Conservation (phyloP, 805 yeast species). For the Lipomyces starkeyi region DNA sequence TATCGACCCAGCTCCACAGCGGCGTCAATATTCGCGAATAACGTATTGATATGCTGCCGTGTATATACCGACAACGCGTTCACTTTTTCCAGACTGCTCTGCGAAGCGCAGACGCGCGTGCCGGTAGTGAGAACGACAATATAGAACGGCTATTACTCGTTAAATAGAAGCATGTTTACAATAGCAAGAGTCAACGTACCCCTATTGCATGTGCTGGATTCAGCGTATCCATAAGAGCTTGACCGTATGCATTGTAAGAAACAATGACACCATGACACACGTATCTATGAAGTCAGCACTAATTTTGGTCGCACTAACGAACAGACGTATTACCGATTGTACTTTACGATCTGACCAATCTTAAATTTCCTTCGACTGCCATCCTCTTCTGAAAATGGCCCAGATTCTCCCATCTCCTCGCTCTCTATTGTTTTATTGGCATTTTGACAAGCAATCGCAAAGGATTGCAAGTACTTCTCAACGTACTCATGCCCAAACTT, state of each 20-base stretch:
- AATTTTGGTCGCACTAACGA: background rate
- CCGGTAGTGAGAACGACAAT: slow-evolving; percentile 11
- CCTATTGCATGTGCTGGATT: slow-evolving; percentile 10
- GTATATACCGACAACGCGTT: background rate
- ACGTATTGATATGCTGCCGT: background rate
- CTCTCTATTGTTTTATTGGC: background rate
- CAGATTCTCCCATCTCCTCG: slow-evolving; percentile 6
- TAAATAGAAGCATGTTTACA: background rate
- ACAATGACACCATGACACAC: slow-evolving; percentile 15
- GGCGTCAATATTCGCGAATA: background rate
- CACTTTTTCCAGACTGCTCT: slow-evolving; percentile 1
- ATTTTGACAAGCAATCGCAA: background rate
- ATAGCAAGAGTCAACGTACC: background rate
- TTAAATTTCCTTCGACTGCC: slow-evolving; percentile 6
- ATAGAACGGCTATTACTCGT: slow-evolving; percentile 7
- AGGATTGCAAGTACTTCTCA: background rate
- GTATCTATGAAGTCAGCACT: slow-evolving; percentile 2
- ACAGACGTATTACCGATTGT: slow-evolving; percentile 6
- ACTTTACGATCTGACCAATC: slow-evolving; percentile 20
- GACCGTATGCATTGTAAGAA: background rate
- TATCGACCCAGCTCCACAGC: slow-evolving; percentile 20
- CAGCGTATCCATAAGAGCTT: background rate
- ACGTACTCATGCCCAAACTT: slow-evolving; percentile 2
- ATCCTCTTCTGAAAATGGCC: background rate
- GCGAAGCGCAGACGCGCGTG: slow-evolving; percentile 19